Base-by-base conservation (phyloP, 306 rosid genomes). In the Malus fusca region DNA sequence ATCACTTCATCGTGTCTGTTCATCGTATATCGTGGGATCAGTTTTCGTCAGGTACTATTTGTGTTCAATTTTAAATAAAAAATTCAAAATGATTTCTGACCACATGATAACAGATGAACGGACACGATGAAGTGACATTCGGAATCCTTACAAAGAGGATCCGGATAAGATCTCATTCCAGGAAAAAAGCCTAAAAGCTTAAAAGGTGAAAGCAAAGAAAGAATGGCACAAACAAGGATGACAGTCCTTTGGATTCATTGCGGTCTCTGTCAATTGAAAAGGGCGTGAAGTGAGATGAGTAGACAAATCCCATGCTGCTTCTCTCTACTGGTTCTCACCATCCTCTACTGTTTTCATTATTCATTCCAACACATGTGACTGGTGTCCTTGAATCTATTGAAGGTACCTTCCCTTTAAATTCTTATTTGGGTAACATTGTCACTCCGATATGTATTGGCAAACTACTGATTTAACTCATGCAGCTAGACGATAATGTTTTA, bases 161-260 rank as follows among this genome's bases (percentile, higher is more conserved):
- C 2, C 19, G 2, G 1, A 15, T 4, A 4, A 2, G 1, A 48
- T 48, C 53, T 2, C 9, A 37, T 6, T 37, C 10, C 9, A 7
- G 13, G 17, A 73, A 72, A n/a, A 59, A n/a, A 48, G 31, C 44
- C 13, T 26, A 56, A 60, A 73, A 60, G 77, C 58, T 46, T 63
- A 42, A 63, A 58, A 73, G 69, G 42, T 23, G 18, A 8, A 61
- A 13, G 8, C 43, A 51, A 71, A n/a, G 8, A 53, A 51, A 66
- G 40, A 6, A 26, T 66, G 79, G 76, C 82, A 37, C 75, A 26
- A 37, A 72, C 65, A 71, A 23, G 55, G 21, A 80, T 53, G 63
- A 2, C 22, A 23, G 22, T 12, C 35, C 62, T 60, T 64, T 67
- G 69, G 75, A 81, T 76, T 76, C 75, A 17, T 19, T 46, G 60